phyloP scores from a whole-genome alignment of 1,284 basidiomycete genomes.

The Naganishia liquefaciens region DNA sequence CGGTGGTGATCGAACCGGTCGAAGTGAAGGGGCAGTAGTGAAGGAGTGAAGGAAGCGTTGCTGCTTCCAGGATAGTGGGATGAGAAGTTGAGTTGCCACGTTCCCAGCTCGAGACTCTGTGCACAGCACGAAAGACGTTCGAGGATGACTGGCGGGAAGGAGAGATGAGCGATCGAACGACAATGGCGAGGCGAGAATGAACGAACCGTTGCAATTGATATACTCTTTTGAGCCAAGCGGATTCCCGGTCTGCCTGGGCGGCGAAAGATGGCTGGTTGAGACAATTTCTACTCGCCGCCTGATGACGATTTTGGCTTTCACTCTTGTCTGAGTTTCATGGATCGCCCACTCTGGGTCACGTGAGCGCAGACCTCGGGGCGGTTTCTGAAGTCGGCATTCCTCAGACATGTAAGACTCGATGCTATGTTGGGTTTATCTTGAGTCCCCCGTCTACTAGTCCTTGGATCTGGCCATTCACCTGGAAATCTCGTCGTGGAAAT shows the following conservation, averaged over 20 bases:
- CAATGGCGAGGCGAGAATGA: background rate
- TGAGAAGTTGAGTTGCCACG: background rate
- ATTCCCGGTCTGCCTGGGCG: background rate
- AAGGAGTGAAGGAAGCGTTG: background rate
- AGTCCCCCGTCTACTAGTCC: too few species aligned
- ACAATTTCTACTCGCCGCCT: background rate
- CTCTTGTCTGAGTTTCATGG: too few species aligned
- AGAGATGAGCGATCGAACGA: background rate
- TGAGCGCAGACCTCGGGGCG: too few species aligned
- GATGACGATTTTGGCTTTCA: slow-evolving; percentile 10
- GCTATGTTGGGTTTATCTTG: too few species aligned
- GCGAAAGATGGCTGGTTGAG: slow-evolving; percentile 23
- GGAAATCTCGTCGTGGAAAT: too few species aligned
- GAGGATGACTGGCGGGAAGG: background rate
- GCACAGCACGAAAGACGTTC: background rate
- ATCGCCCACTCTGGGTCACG: too few species aligned
- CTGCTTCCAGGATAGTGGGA: background rate
- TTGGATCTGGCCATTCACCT: too few species aligned
- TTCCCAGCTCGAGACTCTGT: background rate
- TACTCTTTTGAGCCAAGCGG: too few species aligned
- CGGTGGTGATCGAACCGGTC: background rate
- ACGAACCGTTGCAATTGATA: background rate
- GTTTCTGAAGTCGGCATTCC: too few species aligned
- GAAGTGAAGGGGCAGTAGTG: background rate
- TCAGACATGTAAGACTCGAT: too few species aligned